Evolutionary conservation across 345 rosid species (phyloP), one percentile per base, ranked within the genome.

Genomic region (Diplotaxis tenuifolia): DNA sequence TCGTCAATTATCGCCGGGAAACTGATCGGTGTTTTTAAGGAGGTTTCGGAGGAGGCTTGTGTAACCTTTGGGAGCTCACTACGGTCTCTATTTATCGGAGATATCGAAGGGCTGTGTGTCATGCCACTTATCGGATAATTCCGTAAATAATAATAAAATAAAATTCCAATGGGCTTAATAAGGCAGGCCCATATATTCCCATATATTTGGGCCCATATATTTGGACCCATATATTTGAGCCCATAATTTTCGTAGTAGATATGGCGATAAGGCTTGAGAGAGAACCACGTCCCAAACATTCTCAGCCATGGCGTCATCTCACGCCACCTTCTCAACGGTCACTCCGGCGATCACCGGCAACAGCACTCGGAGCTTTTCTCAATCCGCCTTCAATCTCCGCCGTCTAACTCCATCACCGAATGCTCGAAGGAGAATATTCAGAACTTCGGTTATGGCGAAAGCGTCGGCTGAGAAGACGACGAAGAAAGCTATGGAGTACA

Each of bases 401-500:
- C 23, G 62, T 12, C 14, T 21, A 3, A 31, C 25, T 9, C 76
- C 63, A 16, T 65, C 45, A 0, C 31, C 45, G 38, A 71, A 78
- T 67, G 62, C 57, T 57, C 25, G 65, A 67, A 40, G 79, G 47
- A 76, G 72, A 65, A 58, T 40, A 12, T 45, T 15, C 49, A 83
- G 65, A 70, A 10, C 65, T 53, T 54, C 59, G 56, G 73, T 80
- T 75, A 21, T 31, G 55, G 86, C 86, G 67, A 72, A 76, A 38
- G 74, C 73, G 49, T 83, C 84, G 42, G 59, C 50, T 54, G 74
- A 36, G 75, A 61, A 45, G 75, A 73, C 80, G 31, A 6, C 83
- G 68, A 86, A 84, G 67, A 86, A 59, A 63, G 82, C 83, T 0
- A 72, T 90, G 82, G 87, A 86, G 80, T 90, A 83, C 75, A 76